phyloP scores from a whole-genome alignment of 306 rosid genomes.

The Trifolium repens region DNA sequence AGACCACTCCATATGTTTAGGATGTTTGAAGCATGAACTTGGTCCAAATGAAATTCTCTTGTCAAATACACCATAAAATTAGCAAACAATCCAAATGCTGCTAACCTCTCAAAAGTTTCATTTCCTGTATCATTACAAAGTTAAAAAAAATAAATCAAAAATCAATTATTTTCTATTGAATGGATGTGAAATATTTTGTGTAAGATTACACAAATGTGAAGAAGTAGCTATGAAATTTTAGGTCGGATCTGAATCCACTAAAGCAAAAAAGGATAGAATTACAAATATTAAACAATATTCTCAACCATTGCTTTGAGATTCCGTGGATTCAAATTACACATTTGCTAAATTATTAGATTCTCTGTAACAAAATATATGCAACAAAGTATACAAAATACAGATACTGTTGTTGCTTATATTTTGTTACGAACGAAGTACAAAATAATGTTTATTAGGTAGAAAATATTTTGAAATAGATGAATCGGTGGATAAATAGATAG shows the following conservation, averaged over 20 bases:
- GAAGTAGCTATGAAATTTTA: no score
- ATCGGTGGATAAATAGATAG: not conserved
- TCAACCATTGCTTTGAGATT: not conserved
- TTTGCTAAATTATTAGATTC: no score
- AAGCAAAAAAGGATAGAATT: not conserved
- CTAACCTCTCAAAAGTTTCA: slow-evolving; percentile 87
- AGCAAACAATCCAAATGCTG: slow-evolving; percentile 67
- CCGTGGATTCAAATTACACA: not conserved
- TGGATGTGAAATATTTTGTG: not conserved
- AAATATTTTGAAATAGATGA: no score
- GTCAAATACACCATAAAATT: slow-evolving; percentile 84
- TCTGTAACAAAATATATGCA: no score
- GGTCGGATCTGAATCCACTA: no score
- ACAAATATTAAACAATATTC: not conserved
- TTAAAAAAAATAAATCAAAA: not conserved
- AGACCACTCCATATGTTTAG: slow-evolving; percentile 69
- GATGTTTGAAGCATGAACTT: slow-evolving; percentile 69
- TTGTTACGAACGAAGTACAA: no score
- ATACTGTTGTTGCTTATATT: no score
- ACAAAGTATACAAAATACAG: no score
- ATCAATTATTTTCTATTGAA: not conserved
- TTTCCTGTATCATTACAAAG: slow-evolving; percentile 55
- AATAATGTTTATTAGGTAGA: no score
- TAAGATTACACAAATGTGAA: not conserved
- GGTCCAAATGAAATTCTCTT: slow-evolving; percentile 66